Conservation (phyloP, 2,329 filamentous ascomycete genomes). For the Fusarium dimerum region DNA sequence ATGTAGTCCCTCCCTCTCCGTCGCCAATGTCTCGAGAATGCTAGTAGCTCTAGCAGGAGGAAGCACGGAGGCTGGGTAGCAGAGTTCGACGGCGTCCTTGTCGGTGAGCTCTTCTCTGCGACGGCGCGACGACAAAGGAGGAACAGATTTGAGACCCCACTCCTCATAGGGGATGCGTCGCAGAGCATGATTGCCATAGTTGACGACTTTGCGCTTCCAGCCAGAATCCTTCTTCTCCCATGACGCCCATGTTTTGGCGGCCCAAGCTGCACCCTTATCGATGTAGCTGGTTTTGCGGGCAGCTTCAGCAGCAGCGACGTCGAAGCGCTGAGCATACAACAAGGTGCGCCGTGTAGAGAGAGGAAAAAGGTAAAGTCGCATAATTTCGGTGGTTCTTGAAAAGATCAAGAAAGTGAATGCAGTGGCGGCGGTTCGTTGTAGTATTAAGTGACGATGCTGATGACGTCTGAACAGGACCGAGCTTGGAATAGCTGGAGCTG, state of each 20-base stretch:
- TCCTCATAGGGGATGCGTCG: slow-evolving; percentile 92
- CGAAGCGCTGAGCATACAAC: slow-evolving; percentile 83
- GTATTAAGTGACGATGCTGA: neutral
- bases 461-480: neutral
- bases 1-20: slow-evolving; percentile 79
- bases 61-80: slow-evolving; percentile 75
- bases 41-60: slow-evolving; percentile 61
- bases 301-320: slow-evolving; percentile 47
- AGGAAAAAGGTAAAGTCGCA: slow-evolving; percentile 93
- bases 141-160: slow-evolving; percentile 96
- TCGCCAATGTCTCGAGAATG: slow-evolving; percentile 71
- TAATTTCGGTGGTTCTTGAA: slow-evolving; percentile 41
- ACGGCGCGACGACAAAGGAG: slow-evolving; percentile 70
- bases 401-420: neutral
- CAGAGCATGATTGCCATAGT: slow-evolving; percentile 83
- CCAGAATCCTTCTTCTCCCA: slow-evolving; percentile 85
- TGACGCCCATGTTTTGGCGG: slow-evolving; percentile 74
- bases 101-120: slow-evolving; percentile 64
- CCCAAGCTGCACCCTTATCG: slow-evolving; percentile 71
- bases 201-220: slow-evolving; percentile 86
- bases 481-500: neutral
- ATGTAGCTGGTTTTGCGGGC: slow-evolving; percentile 52
- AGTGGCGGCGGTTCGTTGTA: neutral
- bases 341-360: slow-evolving; percentile 89
- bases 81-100: slow-evolving; percentile 67